Evolutionary conservation across 352 stramenopile species (phyloP), one percentile per base, ranked within the genome.

Genomic region (Phytophthora brassicae): DNA sequence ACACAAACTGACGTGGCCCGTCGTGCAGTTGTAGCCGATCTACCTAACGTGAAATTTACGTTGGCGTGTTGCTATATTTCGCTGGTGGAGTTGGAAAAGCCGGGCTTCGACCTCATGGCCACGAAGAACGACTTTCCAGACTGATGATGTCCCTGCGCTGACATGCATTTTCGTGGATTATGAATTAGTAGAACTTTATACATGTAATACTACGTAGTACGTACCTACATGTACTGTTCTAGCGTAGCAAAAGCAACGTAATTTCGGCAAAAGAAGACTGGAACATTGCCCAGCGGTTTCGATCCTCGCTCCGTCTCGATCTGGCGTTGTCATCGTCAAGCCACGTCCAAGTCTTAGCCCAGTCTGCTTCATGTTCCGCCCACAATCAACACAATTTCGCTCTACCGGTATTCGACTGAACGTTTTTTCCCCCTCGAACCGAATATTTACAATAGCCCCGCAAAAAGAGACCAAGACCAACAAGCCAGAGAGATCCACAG

Each of bases 281-380:
- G 26, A 66, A 31, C 17, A 45, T 64, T 52, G 39, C 41, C 54
- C 31, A 29, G 26, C 26, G 36, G 22, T 60, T 16, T 42, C n/a
- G 43, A 12, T 4, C 26, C 24, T 70, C 19, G 19, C 19, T 16
- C 60, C 29, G 31, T 17, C 39, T 64, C 42, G 47, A 65, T 56
- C 45, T 64, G 54, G 42, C 60, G 16, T 16, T 38, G 42, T 39
- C 6, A 9, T 20, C 33, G 33, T 7, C 12, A 2, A 64, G 46
- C 61, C 61, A 57, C 61, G 60, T n/a, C n/a, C 24, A 64, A 59
- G 33, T 33, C 31, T 47, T 52, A 60, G 61, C 43, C 60, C 50
- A 24, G 54, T 68, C 39, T 68, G 60, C 33, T 16, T 9, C 33
- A 5, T n/a, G 33, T 2, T 39, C 33, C 33, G 33, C 33, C 33